Evolutionary conservation across 2,329 filamentous ascomycete species (phyloP).

Genomic region (Dactylellina sp.): DNA sequence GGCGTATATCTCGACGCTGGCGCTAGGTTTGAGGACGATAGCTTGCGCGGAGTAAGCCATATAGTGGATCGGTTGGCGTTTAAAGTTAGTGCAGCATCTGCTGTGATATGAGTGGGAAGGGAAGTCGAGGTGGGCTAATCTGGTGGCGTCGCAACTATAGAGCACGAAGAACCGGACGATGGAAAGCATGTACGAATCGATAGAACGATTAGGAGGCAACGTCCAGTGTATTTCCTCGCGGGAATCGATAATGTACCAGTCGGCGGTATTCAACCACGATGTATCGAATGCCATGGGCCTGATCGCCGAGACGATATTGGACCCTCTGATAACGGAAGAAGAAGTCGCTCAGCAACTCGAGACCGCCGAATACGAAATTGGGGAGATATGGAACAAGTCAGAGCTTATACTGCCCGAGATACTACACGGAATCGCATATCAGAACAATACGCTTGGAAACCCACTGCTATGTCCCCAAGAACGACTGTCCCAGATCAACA

Average conservation of each 20-base stretch:
- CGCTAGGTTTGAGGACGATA: conserved; percentile 89
- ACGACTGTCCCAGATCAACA: conserved; percentile 79
- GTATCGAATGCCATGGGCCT: conserved; percentile 84
- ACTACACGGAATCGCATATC: conserved; percentile 94
- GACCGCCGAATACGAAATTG: conserved; percentile 94
- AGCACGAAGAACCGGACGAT: conserved; percentile 75
- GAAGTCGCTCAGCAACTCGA: conserved; percentile 88
- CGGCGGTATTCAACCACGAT: conserved; percentile 94
- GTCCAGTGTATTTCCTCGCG: conserved; percentile 96
- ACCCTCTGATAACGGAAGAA: conserved; percentile 83
- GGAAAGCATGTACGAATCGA: conserved; percentile 86
- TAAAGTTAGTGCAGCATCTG: conserved; percentile 70
- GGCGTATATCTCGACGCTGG: conserved; percentile 96
- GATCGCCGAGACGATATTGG: conserved; percentile 91
- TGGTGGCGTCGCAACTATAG: conserved; percentile 63
- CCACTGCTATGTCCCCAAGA: conserved; percentile 91
- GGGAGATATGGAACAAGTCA: conserved; percentile 97
- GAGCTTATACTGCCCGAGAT: conserved; percentile 95
- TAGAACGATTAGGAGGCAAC: conserved; percentile 91
- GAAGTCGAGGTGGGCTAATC: too few relatives aligned
- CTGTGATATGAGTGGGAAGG: too few relatives aligned
- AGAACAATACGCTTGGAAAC: conserved; percentile 95
- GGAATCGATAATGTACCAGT: conserved; percentile 98
- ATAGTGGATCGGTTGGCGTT: conserved; percentile 96
- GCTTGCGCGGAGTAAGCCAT: conserved; percentile 89